Percentiles rank a stretch among this genome's conserved stretches.
Evolutionary conservation across 2,329 filamentous ascomycete genomes (phyloP).

Genomic region (Botrytis cinerea): DNA sequence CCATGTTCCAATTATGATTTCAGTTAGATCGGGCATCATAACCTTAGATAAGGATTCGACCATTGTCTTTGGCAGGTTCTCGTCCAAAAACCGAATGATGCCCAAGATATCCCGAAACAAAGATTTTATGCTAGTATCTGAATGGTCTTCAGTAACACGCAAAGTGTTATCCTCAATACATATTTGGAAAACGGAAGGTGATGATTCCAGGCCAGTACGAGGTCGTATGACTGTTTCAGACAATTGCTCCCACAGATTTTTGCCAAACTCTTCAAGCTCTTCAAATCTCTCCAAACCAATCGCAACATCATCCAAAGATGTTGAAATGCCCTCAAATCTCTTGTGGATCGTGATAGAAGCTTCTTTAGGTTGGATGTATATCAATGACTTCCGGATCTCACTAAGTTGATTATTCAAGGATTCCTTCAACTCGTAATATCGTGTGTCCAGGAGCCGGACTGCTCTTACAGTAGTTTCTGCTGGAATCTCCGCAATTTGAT

Average conservation of each 20-base stretch:
- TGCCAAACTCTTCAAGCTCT: constrained; percentile 60
- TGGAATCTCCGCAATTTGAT: constrained; percentile 59
- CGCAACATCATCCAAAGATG: constrained; percentile 56
- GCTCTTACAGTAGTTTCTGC: constrained; percentile 62
- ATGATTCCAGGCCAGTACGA: constrained; percentile 52
- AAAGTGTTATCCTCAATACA: constrained; percentile 49
- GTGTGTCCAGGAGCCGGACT: constrained; percentile 64
- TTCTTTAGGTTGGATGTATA: constrained; percentile 60
- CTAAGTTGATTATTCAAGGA: constrained; percentile 67
- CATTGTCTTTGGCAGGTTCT: constrained; percentile 55
- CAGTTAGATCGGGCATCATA: constrained; percentile 69
- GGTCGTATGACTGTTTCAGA: constrained; percentile 62
- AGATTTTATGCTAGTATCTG: constrained; percentile 50
- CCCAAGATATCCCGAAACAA: constrained; percentile 57
- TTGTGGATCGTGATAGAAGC: constrained; percentile 55
- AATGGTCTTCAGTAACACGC: constrained; percentile 44
- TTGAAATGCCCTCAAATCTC: constrained; percentile 42
- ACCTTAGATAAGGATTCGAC: constrained; percentile 63
- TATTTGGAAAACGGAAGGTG: constrained; percentile 45
- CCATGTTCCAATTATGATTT: constrained; percentile 71
- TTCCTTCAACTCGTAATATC: constrained; percentile 65
- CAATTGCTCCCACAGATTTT: constrained; percentile 62
- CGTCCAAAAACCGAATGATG: constrained; percentile 54
- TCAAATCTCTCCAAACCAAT: constrained; percentile 60
- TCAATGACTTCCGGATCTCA: constrained; percentile 68